Evolutionary conservation across 163 green algal species (phyloP), one percentile per base, ranked within the genome.

Genomic region (Chloroidium sp.): DNA sequence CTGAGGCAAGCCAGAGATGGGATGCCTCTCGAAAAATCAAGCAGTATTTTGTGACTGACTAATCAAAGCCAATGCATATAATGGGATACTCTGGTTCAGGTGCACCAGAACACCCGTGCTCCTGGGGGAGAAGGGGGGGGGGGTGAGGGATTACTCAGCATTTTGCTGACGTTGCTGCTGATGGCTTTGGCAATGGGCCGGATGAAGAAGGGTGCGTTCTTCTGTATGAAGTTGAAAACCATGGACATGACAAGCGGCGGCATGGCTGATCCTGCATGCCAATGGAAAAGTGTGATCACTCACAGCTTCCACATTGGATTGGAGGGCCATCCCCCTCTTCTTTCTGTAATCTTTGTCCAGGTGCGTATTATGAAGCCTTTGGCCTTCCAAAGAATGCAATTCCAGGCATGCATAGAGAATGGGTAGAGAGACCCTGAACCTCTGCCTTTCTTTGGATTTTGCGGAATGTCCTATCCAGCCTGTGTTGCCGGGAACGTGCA

Each of bases 151-250:
- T 36, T 36, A 36, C 36, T 36, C 36, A 36, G 36, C 36, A 36
- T 36, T 36, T 36, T 36, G 36, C 36, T 36, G 36, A 36, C 36
- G 72, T 58, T 77, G 36, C 14, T 78, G 57, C 4, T 59, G 75
- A 78, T 78, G 75, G 57, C 58, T n/a, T 67, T 78, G 58, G 75
- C 59, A 59, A 78, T 78, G 4, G 76, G 76, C 4, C 76, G 60
- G 14, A 79, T 59, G 10, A 79, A n/a, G 4, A n/a, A 79, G 76
- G 76, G 76, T 6, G 76, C 58, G 3, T 72, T 59, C 2, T 61
- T 60, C 2, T 3, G 2, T 2, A 79, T 58, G 2, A 4, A 61
- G 12, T 8, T 79, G 62, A 79, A 79, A 2, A 79, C 61, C 2
- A 79, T 8, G 6, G 60, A 36, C 3, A 79, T n/a, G 76, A 79